A percentile compares a stretch with the other conserved stretches of the same genome.
Conservation (phyloP, 305 asterid species). For the Fraxinus angustifolia region DNA sequence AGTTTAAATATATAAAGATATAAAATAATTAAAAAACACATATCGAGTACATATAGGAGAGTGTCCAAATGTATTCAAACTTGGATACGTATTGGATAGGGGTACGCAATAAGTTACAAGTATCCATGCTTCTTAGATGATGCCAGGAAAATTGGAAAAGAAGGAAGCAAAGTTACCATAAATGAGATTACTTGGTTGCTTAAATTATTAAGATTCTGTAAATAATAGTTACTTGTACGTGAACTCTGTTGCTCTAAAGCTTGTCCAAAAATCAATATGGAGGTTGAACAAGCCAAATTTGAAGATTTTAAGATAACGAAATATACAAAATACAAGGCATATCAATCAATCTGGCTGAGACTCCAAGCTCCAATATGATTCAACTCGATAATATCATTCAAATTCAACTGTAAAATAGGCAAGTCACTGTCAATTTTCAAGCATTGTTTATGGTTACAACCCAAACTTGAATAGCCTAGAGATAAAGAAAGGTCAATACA, state of each 20-base stretch:
- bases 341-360: neutral
- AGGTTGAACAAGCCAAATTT: neutral
- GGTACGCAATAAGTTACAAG: too few species aligned
- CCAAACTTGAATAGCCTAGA: neutral
- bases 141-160: neutral
- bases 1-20: too few species aligned
- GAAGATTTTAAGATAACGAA: neutral
- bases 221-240: neutral
- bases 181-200: neutral
- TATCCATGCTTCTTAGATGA: too few species aligned
- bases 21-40: too few species aligned
- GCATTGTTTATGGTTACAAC: neutral
- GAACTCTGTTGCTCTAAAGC: neutral
- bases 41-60: too few species aligned
- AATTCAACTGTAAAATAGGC: neutral
- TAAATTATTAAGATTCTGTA: neutral
- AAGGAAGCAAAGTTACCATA: neutral
- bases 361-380: neutral
- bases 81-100: too few species aligned
- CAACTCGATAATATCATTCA: neutral
- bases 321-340: neutral
- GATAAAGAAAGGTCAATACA: neutral
- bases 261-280: neutral
- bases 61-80: too few species aligned
- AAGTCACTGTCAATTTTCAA: neutral